phyloP scores from a whole-genome alignment of 2,329 filamentous ascomycete species.

The Talaromyces sp. region DNA sequence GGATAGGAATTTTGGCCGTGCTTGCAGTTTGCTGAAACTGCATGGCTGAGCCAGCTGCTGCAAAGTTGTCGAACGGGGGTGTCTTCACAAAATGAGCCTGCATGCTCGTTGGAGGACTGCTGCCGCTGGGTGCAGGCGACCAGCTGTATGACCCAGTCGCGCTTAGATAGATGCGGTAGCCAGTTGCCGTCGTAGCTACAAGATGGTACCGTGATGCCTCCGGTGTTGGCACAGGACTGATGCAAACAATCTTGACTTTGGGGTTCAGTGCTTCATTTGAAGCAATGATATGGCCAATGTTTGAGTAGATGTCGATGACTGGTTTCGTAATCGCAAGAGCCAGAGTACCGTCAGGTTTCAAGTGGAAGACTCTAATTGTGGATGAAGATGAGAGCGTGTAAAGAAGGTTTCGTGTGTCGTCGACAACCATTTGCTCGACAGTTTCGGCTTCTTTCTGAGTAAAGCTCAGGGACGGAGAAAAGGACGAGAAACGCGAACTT shows the following conservation, averaged over 20 bases:
- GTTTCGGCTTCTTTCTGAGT: constrained; percentile 51
- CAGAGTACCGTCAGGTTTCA: constrained; percentile 58
- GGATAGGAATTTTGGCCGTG: constrained; percentile 47
- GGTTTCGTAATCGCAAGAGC: constrained; percentile 53
- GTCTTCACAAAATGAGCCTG: constrained; percentile 97
- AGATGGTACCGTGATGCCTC: constrained; percentile 81
- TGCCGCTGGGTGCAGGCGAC: constrained; percentile 52
- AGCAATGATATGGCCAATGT: constrained; percentile 80
- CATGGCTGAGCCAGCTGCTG: constrained; percentile 19
- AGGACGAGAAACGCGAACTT: constrained; percentile 64
- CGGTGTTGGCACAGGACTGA: constrained; percentile 78
- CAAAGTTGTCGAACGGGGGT: constrained; percentile 55
- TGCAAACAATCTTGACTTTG: constrained; percentile 70
- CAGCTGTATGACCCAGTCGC: constrained; percentile 67
- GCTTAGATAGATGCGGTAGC: constrained; percentile 87
- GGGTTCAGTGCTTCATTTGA: constrained; percentile 66
- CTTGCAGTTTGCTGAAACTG: constrained; percentile 30
- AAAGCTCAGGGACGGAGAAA: constrained; percentile 38
- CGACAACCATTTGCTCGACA: constrained; percentile 74
- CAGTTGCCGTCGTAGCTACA: constrained; percentile 84
- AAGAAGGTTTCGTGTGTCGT: constrained; percentile 80
- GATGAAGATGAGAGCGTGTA: constrained; percentile 87
- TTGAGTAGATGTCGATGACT: constrained; percentile 50
- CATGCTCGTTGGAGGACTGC: constrained; percentile 83
- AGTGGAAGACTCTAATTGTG: constrained; percentile 85